Evolutionary conservation across 2,329 filamentous ascomycete species (phyloP), one percentile per base, ranked within the genome.

Genomic region (Pseudofabraea citricarpa): DNA sequence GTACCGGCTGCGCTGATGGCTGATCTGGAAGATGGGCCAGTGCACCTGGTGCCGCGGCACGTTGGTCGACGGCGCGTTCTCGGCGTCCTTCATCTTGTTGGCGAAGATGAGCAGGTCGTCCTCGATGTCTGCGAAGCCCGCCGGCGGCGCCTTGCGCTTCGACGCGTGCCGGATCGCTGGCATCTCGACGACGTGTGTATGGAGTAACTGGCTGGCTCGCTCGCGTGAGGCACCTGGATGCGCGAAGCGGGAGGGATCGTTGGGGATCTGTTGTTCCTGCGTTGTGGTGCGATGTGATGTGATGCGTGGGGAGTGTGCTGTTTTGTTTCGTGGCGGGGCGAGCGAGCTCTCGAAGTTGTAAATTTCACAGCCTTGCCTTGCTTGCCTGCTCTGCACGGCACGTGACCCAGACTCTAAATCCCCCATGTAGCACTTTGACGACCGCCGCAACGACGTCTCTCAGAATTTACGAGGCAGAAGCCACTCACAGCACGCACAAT

Each of bases 11-110:
- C 91, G 82, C 68, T 96, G 90, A 68, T 98, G 93, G 19, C 85
- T 85, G 62, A 98, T 96, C 65, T 97, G 90, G 62, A 98, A 97
- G 54, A 98, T 90, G 48, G 93, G 91, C 93, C 93, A 98, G 52
- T 90, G 79, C 55, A 88, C 87, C 68, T 97, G 89, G 62, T 96
- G 86, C 63, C 90, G 90, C 2, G 79, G 78, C 0, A 80, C 87
- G 75, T 77, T 89, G 77, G 70, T 87, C 63, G 70, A 87, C 68
- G 89, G 84, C 37, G 90, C 85, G 67, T 94, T 95, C 63, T 96
- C 90, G 41, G 93, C 93, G 62, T 94, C 88, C 67, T 91, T 93
- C 87, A 94, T 91, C 73, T 90, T 90, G 74, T 90, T 91, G 58
- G 76, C 72, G 69, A 93, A 93, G 58, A 90, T 83, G 56, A 93